phyloP scores from a whole-genome alignment of 352 stramenopile genomes.

The Hyaloperonospora brassicae region DNA sequence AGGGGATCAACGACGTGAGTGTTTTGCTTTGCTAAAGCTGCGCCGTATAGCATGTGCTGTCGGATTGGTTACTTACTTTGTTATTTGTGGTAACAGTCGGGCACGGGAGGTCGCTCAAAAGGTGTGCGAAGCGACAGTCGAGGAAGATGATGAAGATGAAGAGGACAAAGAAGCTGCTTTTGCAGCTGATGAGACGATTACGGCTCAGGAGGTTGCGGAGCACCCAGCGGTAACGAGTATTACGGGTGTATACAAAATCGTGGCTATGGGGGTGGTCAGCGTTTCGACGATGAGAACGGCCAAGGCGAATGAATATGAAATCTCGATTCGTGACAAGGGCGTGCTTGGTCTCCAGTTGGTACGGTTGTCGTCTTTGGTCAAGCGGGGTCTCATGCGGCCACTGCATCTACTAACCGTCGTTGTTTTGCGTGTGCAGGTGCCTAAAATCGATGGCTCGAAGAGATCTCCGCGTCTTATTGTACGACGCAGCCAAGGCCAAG shows the following conservation, averaged over 20 bases:
- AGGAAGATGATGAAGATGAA: constrained; percentile 36
- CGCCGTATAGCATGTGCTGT: not conserved
- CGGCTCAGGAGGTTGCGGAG: constrained; percentile 51
- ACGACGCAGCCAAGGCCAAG: constrained; percentile 57
- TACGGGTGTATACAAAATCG: constrained; percentile 75
- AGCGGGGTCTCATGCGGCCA: not conserved
- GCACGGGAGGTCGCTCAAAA: constrained; percentile 34
- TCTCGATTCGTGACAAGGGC: constrained; percentile 51
- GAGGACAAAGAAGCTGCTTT: constrained; percentile 35
- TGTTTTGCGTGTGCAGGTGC: constrained; percentile 24
- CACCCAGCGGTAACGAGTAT: constrained; percentile 71
- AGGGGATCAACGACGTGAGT: constrained; percentile 68
- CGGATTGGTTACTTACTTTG: constrained; percentile 2
- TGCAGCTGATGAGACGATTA: constrained; percentile 65
- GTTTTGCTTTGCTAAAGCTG: not conserved
- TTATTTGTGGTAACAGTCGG: constrained; percentile 23
- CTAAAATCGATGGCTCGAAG: constrained; percentile 36
- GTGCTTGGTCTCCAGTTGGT: constrained; percentile 63
- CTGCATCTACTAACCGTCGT: constrained; percentile 2
- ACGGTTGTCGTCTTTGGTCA: constrained; percentile 8
- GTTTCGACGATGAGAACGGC: constrained; percentile 64
- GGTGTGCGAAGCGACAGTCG: constrained; percentile 34
- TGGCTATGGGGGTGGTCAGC: constrained; percentile 69
- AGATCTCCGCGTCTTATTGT: constrained; percentile 68
- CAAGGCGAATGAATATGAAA: constrained; percentile 79